A percentile compares a stretch with the other conserved stretches of the same genome.
Conservation (phyloP, 805 yeast species). For the Zygosaccharomyces gambellarensis region DNA sequence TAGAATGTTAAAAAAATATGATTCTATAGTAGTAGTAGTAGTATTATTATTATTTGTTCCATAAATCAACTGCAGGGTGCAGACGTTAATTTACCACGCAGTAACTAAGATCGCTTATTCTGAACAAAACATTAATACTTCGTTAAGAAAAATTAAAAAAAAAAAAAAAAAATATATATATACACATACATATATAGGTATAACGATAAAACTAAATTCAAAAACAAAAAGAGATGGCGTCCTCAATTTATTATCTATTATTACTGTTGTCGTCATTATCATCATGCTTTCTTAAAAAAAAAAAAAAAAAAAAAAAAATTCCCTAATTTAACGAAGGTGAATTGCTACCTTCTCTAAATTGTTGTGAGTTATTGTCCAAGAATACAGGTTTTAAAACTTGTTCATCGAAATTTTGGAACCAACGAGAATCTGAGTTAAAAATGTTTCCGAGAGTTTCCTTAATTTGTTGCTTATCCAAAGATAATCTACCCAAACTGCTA, state of each 20-base stretch:
- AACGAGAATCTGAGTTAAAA: conserved; percentile 47
- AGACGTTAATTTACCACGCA: too few species aligned
- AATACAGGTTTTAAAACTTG: conserved; percentile 89
- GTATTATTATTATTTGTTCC: background rate
- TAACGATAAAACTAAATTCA: background rate
- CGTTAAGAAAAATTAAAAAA: background rate
- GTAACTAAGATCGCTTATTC: too few species aligned
- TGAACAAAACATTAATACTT: background rate
- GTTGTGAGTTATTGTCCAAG: conserved; percentile 47
- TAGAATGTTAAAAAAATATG: background rate
- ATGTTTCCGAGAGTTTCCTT: conserved; percentile 23
- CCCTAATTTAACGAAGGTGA: conserved; percentile 2
- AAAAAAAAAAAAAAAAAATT: too few species aligned
- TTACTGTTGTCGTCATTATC: background rate
- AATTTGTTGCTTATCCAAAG: conserved; percentile 16
- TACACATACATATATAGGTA: background rate
- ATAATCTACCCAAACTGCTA: conserved; percentile 10
- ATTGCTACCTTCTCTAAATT: conserved; percentile 7
- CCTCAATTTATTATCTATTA: background rate
- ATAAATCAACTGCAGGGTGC: background rate
- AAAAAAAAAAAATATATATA: background rate
- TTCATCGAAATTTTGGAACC: conserved; percentile 94
- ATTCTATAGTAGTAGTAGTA: background rate
- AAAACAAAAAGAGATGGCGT: background rate
- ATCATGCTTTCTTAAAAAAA: background rate